These are phyloP conservation scores for Bacterosira constricta DNA, from an alignment of 108 stramenopile species.

Conservation along the genomic window DNA sequence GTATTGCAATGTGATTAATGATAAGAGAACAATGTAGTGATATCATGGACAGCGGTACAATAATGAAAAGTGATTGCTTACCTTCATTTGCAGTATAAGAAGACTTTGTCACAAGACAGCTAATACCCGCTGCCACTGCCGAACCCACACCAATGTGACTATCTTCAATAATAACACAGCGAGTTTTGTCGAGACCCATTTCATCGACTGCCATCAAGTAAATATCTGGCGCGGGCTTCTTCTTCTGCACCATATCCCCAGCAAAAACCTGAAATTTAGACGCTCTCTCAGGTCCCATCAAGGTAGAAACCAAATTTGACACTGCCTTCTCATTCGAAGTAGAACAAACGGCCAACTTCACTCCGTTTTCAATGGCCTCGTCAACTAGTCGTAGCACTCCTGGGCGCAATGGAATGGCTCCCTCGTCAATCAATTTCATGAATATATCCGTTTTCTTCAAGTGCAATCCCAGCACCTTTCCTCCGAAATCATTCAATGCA, in stretches of 20 bases:
- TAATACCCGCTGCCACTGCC: constrained; percentile 83
- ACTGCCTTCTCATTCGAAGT: constrained; percentile 93
- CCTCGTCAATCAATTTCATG: constrained; percentile 77
- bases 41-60: too few relatives aligned
- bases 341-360: constrained; percentile 86
- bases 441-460: constrained; percentile 91
- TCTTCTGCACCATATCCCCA: constrained; percentile 88
- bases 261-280: constrained; percentile 85
- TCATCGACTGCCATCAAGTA: constrained; percentile 88
- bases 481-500: too few relatives aligned
- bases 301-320: constrained; percentile 76
- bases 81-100: constrained; percentile 83
- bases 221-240: constrained; percentile 94
- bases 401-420: constrained; percentile 77
- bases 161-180: constrained; percentile 92
- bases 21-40: too few relatives aligned
- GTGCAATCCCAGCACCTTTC: constrained; percentile 85
- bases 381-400: constrained; percentile 87
- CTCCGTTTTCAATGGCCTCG: constrained; percentile 71
- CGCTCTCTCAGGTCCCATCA: constrained; percentile 83
- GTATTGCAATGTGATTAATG: constrained; percentile 61
- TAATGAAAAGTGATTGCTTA: too few relatives aligned
- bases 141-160: constrained; percentile 85
- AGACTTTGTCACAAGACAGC: constrained; percentile 83
- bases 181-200: constrained; percentile 82